Evolutionary conservation across 805 yeast genomes (phyloP).

Genomic region (Hanseniaspora singularis): DNA sequence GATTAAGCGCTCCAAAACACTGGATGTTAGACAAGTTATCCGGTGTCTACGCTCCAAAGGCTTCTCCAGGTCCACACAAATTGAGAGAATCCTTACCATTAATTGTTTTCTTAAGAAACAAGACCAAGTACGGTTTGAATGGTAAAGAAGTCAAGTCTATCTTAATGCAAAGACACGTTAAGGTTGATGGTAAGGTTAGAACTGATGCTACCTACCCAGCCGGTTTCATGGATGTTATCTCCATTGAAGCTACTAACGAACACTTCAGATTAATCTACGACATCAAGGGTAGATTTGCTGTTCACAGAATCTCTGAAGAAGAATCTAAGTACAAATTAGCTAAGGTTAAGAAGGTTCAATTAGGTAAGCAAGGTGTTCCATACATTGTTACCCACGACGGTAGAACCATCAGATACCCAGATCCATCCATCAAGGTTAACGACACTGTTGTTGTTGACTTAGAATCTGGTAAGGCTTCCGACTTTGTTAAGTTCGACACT

Average conservation of each 20-base stretch:
- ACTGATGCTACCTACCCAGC: slow-evolving; percentile 98
- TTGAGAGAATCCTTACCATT: slow-evolving; percentile 96
- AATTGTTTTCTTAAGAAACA: slow-evolving; percentile 93
- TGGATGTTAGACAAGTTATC: slow-evolving; percentile 99
- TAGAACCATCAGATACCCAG: slow-evolving; percentile 99
- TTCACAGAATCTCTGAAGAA: slow-evolving; percentile 98
- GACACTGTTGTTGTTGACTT: slow-evolving; percentile 96
- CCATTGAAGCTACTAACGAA: slow-evolving; percentile 96
- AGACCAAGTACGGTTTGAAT: slow-evolving; percentile 96
- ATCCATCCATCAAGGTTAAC: slow-evolving; percentile 90
- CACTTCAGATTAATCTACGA: slow-evolving; percentile 98
- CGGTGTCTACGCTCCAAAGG: slow-evolving; percentile 99
- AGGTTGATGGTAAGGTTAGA: slow-evolving; percentile 99
- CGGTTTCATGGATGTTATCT: slow-evolving; percentile 98
- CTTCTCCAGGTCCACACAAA: slow-evolving; percentile 99
- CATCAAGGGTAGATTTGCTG: slow-evolving; percentile 97
- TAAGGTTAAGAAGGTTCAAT: slow-evolving; percentile 94
- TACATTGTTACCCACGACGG: slow-evolving; percentile 99
- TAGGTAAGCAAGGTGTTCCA: slow-evolving; percentile 97
- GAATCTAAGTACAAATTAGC: slow-evolving; percentile 97
- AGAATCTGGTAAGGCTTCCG: slow-evolving; percentile 87
- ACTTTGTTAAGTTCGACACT: slow-evolving; percentile 81
- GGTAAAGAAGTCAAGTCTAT: slow-evolving; percentile 98
- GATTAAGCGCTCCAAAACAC: slow-evolving; percentile 99
- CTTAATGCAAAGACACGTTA: slow-evolving; percentile 94